phyloP scores from a whole-genome alignment of 768 basidiomycete species.

The Termitomyces sp. region DNA sequence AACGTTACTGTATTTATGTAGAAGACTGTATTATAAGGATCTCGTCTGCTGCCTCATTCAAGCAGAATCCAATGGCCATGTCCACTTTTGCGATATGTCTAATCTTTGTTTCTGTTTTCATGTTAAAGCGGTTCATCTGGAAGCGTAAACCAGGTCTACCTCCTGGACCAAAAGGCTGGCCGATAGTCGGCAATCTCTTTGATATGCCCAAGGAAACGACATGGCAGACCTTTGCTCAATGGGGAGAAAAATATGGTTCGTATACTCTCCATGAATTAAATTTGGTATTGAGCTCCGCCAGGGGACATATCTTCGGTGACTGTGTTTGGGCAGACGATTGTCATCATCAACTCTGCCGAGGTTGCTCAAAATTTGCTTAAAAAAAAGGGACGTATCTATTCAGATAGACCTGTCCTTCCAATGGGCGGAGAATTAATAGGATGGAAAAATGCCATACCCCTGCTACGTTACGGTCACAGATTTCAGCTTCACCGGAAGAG shows the following conservation, averaged over 20 bases:
- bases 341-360: constrained; percentile 37
- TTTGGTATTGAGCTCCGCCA: not conserved
- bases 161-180: constrained; percentile 32
- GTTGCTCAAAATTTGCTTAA: constrained; percentile 44
- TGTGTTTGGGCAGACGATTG: constrained; percentile 36
- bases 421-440: constrained; percentile 30
- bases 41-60: no score
- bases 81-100: not conserved
- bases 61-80: no score
- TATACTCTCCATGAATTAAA: no score
- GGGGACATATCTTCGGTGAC: not conserved
- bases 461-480: constrained; percentile 10
- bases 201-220: constrained; percentile 19
- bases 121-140: not conserved
- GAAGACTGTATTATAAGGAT: no score
- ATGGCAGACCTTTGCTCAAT: constrained; percentile 24
- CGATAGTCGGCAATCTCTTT: constrained; percentile 30
- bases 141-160: constrained; percentile 14
- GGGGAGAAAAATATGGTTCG: constrained; percentile 27
- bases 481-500: constrained; percentile 10
- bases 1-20: no score
- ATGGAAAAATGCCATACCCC: constrained; percentile 8
- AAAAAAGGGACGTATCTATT: constrained; percentile 46
- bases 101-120: not conserved
- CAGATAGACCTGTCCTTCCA: constrained; percentile 37